Conservation (phyloP, 768 basidiomycete genomes). For the Podaxis sp. region DNA sequence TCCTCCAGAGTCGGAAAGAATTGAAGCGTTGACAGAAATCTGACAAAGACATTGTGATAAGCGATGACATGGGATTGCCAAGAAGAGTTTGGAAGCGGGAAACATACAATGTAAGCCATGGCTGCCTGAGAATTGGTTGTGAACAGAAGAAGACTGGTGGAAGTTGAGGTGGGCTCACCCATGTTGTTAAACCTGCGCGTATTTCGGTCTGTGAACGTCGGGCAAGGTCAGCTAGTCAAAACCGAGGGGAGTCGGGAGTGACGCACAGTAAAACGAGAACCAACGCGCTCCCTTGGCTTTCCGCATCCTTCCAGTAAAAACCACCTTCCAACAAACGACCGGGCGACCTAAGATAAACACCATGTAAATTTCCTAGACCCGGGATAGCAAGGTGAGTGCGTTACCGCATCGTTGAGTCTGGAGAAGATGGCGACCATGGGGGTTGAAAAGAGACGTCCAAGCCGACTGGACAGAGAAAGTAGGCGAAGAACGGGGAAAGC, state of each 20-base stretch:
- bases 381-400: constrained; percentile 7
- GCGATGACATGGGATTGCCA: not conserved
- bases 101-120: constrained; percentile 80
- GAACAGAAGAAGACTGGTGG: not conserved
- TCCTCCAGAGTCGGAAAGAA: constrained; percentile 75
- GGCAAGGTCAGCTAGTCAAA: not conserved
- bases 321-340: constrained; percentile 57
- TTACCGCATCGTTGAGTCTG: constrained; percentile 30
- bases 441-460: not conserved
- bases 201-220: constrained; percentile 58
- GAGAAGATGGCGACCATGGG: constrained; percentile 24
- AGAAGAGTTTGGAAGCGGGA: not conserved
- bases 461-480: not conserved
- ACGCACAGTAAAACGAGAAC: constrained; percentile 59
- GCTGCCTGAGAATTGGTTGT: constrained; percentile 47
- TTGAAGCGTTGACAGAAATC: constrained; percentile 86
- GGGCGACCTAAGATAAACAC: constrained; percentile 39
- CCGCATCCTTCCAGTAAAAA: constrained; percentile 76
- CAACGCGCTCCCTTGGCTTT: constrained; percentile 57
- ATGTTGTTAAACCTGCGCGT: constrained; percentile 79
- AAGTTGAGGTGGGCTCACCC: constrained; percentile 46
- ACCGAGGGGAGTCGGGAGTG: not conserved
- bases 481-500: not conserved
- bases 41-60: constrained; percentile 25
- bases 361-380: constrained; percentile 1